Base-by-base conservation (phyloP, 164 flowering plant species). In the Tinospora cordifolia region DNA sequence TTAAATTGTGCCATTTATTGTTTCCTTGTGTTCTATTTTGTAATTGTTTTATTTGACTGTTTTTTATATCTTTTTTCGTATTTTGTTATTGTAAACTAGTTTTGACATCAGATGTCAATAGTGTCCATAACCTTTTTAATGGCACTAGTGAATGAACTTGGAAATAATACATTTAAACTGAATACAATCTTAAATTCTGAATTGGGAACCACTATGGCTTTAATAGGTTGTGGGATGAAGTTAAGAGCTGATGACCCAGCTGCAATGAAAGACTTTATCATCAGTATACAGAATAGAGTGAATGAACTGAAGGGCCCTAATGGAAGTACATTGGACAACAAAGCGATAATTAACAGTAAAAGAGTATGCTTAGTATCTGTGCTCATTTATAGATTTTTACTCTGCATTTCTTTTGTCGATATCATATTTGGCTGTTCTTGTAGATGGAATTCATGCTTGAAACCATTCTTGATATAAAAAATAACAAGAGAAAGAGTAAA, bases 361-460 rank as follows among this genome's bases (percentile, higher is more conserved):
- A 84, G 96, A 72, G 99, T 92, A 83, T 77, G 87, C 24, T 51
- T 8, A 10, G 64, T 4, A 19, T 34, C 19, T 51, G 14, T 11
- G 8, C 69, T 47, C 49, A 67, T 47, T 0, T 64, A 41, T 15
- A 38, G 22, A 2, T 12, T 34, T 24, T 58, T 59, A 34, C 49
- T 69, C 39, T 63, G 36, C 47, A 21, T 62, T 9, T 63, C 27
- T 34, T 47, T 64, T 70, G 25, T 34, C 63, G 27, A 24, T 67
- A 3, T 77, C 66, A 69, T 72, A 67, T n/a, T 30, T 59, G 30
- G 46, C 66, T 59, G 65, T 69, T 24, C 39, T 62, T 76, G 78
- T 90, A 94, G 98, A 90, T 95, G 96, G 96, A 90, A 66, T 90
- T 88, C 80, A 92, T 95, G 99, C 89, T 95, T 74, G 97, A 91